These are phyloP conservation scores for Lachancea waltii DNA, from an alignment of 805 yeast species.

Conservation along the genomic window DNA sequence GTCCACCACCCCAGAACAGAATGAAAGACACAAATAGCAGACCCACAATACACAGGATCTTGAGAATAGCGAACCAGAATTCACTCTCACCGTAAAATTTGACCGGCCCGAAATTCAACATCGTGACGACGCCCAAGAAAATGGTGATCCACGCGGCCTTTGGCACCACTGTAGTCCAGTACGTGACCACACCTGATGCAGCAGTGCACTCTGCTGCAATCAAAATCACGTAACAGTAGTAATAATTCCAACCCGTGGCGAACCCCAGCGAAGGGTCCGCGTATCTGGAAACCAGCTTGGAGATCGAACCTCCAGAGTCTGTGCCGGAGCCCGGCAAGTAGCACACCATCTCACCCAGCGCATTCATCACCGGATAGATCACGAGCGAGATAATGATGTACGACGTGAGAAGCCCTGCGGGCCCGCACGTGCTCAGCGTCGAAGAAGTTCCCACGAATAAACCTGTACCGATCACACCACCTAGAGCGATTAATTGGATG, in stretches of 20 bases:
- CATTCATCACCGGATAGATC: conserved; percentile 54
- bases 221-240: conserved; percentile 68
- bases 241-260: conserved; percentile 61
- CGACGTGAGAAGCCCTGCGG: conserved; percentile 55
- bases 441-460: conserved; percentile 54
- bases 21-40: conserved; percentile 50
- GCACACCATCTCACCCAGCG: conserved; percentile 70
- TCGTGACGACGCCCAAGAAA: conserved; percentile 62
- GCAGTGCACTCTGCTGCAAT: conserved; percentile 55
- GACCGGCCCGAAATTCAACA: conserved; percentile 46
- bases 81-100: conserved; percentile 49
- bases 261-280: conserved; percentile 60
- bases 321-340: conserved; percentile 50
- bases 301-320: conserved; percentile 54
- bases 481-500: conserved; percentile 64
- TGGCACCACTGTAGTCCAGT: conserved; percentile 45
- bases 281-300: conserved; percentile 66
- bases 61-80: conserved; percentile 61
- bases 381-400: conserved; percentile 56
- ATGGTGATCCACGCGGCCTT: conserved; percentile 42
- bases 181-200: conserved; percentile 46
- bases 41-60: conserved; percentile 59
- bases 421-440: conserved; percentile 50
- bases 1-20: conserved; percentile 63
- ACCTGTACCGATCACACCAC: conserved; percentile 72